phyloP scores from a whole-genome alignment of 306 rosid species.

The Biancaea sappan region DNA sequence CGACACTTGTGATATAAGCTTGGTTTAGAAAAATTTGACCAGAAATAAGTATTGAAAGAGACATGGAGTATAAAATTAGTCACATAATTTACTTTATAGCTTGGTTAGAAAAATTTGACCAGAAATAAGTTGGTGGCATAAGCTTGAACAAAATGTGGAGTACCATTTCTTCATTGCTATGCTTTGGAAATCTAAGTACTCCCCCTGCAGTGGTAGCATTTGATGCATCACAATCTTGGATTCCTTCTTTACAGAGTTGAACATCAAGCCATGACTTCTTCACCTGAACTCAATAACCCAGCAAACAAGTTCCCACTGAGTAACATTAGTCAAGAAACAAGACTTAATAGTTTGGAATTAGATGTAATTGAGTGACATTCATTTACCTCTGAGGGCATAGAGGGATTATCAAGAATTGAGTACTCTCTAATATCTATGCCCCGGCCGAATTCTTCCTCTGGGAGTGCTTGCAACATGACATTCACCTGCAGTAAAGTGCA shows the following conservation, averaged over 20 bases:
- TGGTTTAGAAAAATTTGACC: too few relatives aligned
- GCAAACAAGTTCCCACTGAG: conserved; percentile 17
- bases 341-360: conserved; percentile 12
- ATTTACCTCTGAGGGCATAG: conserved; percentile 68
- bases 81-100: conserved; percentile 17
- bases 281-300: conserved; percentile 58
- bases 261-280: conserved; percentile 89
- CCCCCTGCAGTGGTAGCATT: conserved; percentile 54
- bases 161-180: conserved; percentile 91
- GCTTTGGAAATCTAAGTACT: conserved; percentile 79
- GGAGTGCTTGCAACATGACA: conserved; percentile 70
- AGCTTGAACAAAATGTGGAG: conserved; percentile 7
- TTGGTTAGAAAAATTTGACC: conserved; percentile 7
- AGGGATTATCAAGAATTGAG: conserved; percentile 87
- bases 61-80: not conserved
- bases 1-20: too few relatives aligned
- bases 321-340: conserved; percentile 16
- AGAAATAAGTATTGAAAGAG: not conserved
- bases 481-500: conserved; percentile 58
- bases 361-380: conserved; percentile 30
- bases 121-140: conserved; percentile 7
- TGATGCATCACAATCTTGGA: conserved; percentile 52
- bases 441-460: conserved; percentile 89
- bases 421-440: conserved; percentile 75
- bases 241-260: conserved; percentile 82